phyloP scores from a whole-genome alignment of 2,329 filamentous ascomycete species.

The Monosporascus sp. region DNA sequence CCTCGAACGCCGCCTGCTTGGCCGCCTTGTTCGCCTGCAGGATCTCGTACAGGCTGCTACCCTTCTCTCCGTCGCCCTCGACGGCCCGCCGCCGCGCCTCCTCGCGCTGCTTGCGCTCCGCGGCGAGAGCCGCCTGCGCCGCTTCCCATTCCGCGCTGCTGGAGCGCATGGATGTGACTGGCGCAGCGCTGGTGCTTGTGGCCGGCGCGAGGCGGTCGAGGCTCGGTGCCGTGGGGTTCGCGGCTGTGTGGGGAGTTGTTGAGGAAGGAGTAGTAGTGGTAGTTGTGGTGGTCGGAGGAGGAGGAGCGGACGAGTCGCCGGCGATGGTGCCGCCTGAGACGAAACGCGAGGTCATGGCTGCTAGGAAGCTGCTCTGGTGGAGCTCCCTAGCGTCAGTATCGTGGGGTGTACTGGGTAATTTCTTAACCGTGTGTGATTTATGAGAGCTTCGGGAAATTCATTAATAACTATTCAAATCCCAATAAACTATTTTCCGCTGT shows the following conservation, averaged over 20 bases:
- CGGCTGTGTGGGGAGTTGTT: constrained; percentile 19
- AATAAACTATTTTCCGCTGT: too few relatives aligned
- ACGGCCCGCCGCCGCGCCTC: constrained; percentile 41
- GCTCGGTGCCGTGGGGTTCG: background rate
- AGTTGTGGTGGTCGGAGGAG: background rate
- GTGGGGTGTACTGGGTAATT: too few relatives aligned
- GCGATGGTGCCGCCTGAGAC: constrained; percentile 50
- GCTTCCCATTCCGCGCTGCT: constrained; percentile 52
- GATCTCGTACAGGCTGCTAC: constrained; percentile 60
- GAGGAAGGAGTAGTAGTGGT: constrained; percentile 7
- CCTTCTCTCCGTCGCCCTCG: constrained; percentile 43
- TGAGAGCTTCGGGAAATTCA: too few relatives aligned
- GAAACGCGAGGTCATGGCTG: constrained; percentile 48
- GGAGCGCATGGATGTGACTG: constrained; percentile 8
- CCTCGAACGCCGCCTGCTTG: constrained; percentile 79
- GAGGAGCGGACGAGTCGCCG: constrained; percentile 18
- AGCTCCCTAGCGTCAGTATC: too few relatives aligned
- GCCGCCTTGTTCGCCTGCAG: constrained; percentile 81
- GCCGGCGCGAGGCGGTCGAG: constrained; percentile 8
- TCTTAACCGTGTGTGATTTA: too few relatives aligned
- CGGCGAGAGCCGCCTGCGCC: constrained; percentile 60
- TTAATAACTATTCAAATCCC: too few relatives aligned
- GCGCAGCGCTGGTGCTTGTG: background rate
- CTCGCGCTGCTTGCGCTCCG: constrained; percentile 49
- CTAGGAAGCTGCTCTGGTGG: too few relatives aligned